Evolutionary conservation across 108 stramenopile genomes (phyloP).

Genomic region (Cylindrotheca fusiformis): DNA sequence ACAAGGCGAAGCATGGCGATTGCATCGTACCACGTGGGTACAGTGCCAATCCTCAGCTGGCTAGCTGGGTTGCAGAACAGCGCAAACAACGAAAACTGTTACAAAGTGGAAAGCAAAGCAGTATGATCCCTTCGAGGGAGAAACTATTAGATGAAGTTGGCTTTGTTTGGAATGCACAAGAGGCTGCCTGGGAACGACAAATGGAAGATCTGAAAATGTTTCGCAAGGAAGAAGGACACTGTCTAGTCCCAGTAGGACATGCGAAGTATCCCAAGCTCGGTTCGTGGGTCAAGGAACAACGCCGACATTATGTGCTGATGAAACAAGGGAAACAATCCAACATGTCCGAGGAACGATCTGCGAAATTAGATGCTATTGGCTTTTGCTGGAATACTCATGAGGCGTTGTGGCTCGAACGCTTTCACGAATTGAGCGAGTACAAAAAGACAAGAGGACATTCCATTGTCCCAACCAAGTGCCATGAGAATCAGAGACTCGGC

Average conservation of each 20-base stretch:
- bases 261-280: constrained; percentile 42
- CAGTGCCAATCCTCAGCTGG: constrained; percentile 15
- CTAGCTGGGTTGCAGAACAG: constrained; percentile 25
- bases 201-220: constrained; percentile 30
- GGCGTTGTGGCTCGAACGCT: constrained; percentile 27
- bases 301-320: constrained; percentile 41
- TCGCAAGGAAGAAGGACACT: constrained; percentile 44
- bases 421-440: constrained; percentile 20
- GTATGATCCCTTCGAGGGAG: constrained; percentile 41
- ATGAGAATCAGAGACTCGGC: constrained; percentile 26
- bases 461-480: constrained; percentile 30
- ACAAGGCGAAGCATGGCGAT: constrained; percentile 24
- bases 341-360: constrained; percentile 28
- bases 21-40: constrained; percentile 23
- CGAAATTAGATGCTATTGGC: constrained; percentile 36
- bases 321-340: constrained; percentile 22
- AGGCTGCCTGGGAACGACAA: constrained; percentile 16
- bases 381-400: constrained; percentile 58
- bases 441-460: constrained; percentile 24
- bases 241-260: constrained; percentile 47
- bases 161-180: constrained; percentile 40
- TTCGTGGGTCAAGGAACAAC: constrained; percentile 57
- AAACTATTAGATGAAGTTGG: constrained; percentile 36
- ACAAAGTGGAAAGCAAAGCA: constrained; percentile 29
- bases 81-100: constrained; percentile 31